Conservation (phyloP, 768 basidiomycete species). For the Tremella fuciformis region DNA sequence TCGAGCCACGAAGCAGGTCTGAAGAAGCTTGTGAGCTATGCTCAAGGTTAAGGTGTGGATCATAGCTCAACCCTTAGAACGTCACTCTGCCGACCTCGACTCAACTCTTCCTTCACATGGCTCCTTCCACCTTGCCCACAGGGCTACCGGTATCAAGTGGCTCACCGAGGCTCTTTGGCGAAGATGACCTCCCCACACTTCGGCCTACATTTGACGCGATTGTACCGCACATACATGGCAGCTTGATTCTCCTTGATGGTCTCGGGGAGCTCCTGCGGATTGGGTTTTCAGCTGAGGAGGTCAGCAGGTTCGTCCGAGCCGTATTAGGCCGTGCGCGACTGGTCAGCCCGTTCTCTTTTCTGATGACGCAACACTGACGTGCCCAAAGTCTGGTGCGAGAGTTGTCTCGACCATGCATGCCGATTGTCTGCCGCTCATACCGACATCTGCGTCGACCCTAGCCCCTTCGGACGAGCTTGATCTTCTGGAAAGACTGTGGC, state of each 20-base stretch:
- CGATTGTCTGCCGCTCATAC: constrained; percentile 33
- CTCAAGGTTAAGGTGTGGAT: no score
- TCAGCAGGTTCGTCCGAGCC: constrained; percentile 39
- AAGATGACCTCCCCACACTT: constrained; percentile 20
- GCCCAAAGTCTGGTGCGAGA: constrained; percentile 2
- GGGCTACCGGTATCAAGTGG: neutral
- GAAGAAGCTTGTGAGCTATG: constrained; percentile 43
- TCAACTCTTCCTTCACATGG: constrained; percentile 28
- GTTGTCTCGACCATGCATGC: constrained; percentile 40
- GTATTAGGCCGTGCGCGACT: constrained; percentile 15
- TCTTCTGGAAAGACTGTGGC: constrained; percentile 31
- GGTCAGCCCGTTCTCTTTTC: constrained; percentile 18
- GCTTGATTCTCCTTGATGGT: constrained; percentile 44
- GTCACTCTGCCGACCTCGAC: constrained; percentile 6
- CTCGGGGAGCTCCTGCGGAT: constrained; percentile 35
- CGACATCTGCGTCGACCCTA: constrained; percentile 6
- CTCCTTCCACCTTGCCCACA: constrained; percentile 26
- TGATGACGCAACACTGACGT: no score
- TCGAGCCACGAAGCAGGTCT: constrained; percentile 39
- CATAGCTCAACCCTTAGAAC: no score
- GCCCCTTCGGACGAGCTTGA: constrained; percentile 20
- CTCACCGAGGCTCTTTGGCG: constrained; percentile 29
- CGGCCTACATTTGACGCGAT: constrained; percentile 27
- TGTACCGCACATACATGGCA: neutral
- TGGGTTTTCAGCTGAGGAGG: constrained; percentile 25